phyloP scores from a whole-genome alignment of 2,329 filamentous ascomycete genomes.

The Pseudocercospora eumusae region DNA sequence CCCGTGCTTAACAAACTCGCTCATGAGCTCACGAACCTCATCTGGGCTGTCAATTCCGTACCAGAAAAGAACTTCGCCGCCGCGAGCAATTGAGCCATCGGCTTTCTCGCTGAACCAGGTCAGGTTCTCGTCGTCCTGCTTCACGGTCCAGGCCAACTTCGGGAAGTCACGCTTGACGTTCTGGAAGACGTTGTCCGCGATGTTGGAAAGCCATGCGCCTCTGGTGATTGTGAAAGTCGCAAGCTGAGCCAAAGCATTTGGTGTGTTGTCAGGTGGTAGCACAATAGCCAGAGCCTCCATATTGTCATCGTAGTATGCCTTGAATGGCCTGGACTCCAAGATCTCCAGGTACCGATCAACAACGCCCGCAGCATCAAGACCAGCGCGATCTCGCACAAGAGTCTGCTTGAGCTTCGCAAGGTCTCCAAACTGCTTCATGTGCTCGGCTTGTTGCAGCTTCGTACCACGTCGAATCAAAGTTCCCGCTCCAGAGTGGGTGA shows the following conservation, averaged over 20 bases:
- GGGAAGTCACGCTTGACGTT: constrained; percentile 92
- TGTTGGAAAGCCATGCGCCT: constrained; percentile 89
- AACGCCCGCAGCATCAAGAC: constrained; percentile 76
- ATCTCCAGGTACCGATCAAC: constrained; percentile 85
- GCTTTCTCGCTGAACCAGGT: constrained; percentile 99
- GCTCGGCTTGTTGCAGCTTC: constrained; percentile 75
- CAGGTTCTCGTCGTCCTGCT: constrained; percentile 91
- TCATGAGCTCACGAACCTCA: constrained; percentile 79
- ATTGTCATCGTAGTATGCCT: constrained; percentile 89
- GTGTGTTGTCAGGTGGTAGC: constrained; percentile 67
- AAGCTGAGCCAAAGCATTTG: constrained; percentile 75
- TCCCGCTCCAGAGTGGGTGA: constrained; percentile 92
- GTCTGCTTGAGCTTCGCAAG: constrained; percentile 76
- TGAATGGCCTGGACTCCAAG: constrained; percentile 76
- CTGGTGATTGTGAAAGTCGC: constrained; percentile 93
- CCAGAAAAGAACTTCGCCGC: constrained; percentile 90
- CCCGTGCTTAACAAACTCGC: constrained; percentile 80
- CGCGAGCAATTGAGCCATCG: constrained; percentile 80
- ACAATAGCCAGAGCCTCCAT: constrained; percentile 93
- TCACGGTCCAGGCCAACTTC: constrained; percentile 93
- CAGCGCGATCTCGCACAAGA: constrained; percentile 77
- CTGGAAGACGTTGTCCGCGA: constrained; percentile 92
- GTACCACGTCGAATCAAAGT: constrained; percentile 90
- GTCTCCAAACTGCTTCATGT: constrained; percentile 73
- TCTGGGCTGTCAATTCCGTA: constrained; percentile 82